Conservation (phyloP, 306 rosid species). For the Glycine latifolia region DNA sequence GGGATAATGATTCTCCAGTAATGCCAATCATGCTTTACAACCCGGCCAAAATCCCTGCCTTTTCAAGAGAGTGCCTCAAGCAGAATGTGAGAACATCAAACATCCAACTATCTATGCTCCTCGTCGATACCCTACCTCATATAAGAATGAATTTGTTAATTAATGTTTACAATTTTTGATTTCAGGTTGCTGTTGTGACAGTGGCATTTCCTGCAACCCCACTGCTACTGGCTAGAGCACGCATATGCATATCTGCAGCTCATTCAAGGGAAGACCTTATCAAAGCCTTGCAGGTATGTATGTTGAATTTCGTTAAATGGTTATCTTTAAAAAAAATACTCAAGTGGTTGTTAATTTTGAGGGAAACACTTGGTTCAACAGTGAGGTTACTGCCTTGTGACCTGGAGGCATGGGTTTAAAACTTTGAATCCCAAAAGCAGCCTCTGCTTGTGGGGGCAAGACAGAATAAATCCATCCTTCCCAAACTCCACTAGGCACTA, state of each 20-base stretch:
- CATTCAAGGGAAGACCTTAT: constrained; percentile 88
- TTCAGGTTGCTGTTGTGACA: constrained; percentile 88
- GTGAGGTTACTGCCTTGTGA: background rate
- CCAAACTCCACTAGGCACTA: background rate
- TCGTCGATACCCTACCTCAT: background rate
- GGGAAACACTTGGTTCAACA: background rate
- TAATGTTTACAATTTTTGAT: constrained; percentile 29
- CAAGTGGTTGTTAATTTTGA: constrained; percentile 11
- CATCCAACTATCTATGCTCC: constrained; percentile 25
- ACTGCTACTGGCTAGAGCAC: constrained; percentile 84
- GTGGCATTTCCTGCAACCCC: constrained; percentile 98
- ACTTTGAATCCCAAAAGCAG: too few species aligned
- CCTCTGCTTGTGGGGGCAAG: background rate
- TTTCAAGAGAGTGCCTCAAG: constrained; percentile 92
- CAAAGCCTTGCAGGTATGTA: constrained; percentile 77
- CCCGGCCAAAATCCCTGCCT: constrained; percentile 93
- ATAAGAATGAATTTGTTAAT: background rate
- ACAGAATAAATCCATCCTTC: background rate
- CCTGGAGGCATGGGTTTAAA: background rate
- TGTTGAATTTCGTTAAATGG: constrained; percentile 12
- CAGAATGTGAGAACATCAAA: constrained; percentile 68
- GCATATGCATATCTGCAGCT: constrained; percentile 92
- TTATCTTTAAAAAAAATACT: background rate
- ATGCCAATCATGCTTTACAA: constrained; percentile 97
- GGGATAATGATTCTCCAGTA: constrained; percentile 83